phyloP scores from a whole-genome alignment of 345 rosid species.

The thale cress (Arabidopsis thaliana) region DNA sequence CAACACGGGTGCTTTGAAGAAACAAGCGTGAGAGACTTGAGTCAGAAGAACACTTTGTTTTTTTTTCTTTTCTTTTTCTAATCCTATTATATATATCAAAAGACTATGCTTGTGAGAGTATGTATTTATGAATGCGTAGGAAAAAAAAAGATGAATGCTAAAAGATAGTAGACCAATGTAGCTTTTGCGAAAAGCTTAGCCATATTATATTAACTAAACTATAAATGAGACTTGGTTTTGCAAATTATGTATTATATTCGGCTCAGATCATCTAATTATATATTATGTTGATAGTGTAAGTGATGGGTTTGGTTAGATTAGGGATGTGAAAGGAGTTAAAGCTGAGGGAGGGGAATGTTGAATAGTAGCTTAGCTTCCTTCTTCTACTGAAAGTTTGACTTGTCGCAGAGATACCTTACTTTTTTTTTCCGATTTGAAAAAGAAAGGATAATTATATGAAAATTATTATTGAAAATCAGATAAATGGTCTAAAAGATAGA shows the following conservation, averaged over 20 bases:
- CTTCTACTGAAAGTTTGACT: conserved; percentile 28
- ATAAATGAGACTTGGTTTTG: background rate
- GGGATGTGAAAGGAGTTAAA: conserved; percentile 15
- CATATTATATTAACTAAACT: conserved; percentile 12
- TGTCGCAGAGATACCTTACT: conserved; percentile 3
- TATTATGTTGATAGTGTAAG: background rate
- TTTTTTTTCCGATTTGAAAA: background rate
- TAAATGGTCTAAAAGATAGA: background rate
- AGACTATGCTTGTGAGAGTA: conserved; percentile 22
- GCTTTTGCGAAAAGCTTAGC: conserved; percentile 25
- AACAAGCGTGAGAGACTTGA: conserved; percentile 26
- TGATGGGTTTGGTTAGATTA: conserved; percentile 20
- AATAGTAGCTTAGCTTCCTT: conserved; percentile 20
- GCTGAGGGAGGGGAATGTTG: conserved; percentile 29
- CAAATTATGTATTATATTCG: background rate
- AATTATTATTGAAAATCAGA: background rate
- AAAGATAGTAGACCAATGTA: conserved; percentile 14
- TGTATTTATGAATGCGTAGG: conserved; percentile 25
- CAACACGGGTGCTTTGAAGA: conserved; percentile 58
- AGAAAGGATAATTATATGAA: background rate
- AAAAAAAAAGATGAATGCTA: background rate
- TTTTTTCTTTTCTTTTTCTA: background rate
- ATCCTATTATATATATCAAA: background rate
- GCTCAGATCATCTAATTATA: background rate
- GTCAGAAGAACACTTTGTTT: conserved; percentile 30